These are phyloP conservation scores for Margaritispora aquatica DNA, from an alignment of 495 filamentous ascomycete species.

Conservation along the genomic window DNA sequence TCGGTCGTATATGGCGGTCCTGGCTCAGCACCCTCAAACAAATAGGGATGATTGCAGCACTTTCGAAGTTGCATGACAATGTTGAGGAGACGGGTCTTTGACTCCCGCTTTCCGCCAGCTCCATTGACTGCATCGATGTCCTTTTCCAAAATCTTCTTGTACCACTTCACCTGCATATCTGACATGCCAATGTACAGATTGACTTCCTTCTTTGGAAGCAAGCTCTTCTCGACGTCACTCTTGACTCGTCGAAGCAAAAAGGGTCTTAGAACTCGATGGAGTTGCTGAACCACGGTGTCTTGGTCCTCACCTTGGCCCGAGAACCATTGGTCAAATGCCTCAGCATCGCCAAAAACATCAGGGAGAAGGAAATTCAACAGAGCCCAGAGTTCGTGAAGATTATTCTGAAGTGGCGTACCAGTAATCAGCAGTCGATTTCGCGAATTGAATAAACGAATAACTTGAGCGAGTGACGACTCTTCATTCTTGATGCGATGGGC, in stretches of 20 bases:
- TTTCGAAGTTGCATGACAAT: constrained; percentile 99
- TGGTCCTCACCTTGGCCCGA: constrained; percentile 81
- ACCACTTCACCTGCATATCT: constrained; percentile 99
- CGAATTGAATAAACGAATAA: constrained; percentile 95
- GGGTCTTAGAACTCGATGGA: constrained; percentile 87
- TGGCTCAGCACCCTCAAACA: constrained; percentile 97
- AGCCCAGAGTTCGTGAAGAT: constrained; percentile 98
- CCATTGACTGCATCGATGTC: constrained; percentile 99
- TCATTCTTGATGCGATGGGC: constrained; percentile 99
- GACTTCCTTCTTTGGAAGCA: constrained; percentile 95
- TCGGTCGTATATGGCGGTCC: constrained; percentile 98
- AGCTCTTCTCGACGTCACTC: constrained; percentile 96
- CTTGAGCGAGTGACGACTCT: constrained; percentile 92
- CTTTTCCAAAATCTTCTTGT: constrained; percentile 97
- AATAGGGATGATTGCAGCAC: constrained; percentile 98
- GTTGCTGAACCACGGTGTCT: constrained; percentile 93
- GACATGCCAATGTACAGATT: constrained; percentile 98
- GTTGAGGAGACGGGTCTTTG: constrained; percentile 98
- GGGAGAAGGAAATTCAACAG: constrained; percentile 94
- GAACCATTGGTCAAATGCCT: constrained; percentile 99
- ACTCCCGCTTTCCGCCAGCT: constrained; percentile 90
- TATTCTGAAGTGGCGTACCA: constrained; percentile 96
- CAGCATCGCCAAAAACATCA: constrained; percentile 94
- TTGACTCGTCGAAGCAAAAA: constrained; percentile 96
- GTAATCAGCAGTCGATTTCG: constrained; percentile 94